These are phyloP conservation scores for Teunomyces barrocoloradensis DNA, from an alignment of 805 yeast genomes.

Conservation along the genomic window DNA sequence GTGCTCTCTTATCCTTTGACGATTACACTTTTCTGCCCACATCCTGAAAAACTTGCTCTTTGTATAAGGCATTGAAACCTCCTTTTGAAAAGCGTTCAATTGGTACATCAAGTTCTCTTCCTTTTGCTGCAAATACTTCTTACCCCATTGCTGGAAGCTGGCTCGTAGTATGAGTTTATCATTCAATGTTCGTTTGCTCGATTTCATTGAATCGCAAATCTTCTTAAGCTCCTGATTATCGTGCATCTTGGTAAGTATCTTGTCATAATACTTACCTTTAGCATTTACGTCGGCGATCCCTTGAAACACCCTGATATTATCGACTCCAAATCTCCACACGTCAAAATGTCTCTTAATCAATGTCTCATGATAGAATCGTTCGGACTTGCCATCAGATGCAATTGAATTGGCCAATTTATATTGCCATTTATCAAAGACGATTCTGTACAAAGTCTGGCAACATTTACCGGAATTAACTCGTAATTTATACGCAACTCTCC, in stretches of 20 bases:
- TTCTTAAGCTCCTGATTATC: neutral
- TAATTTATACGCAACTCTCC: conserved; percentile 1
- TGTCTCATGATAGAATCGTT: neutral
- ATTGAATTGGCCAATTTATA: neutral
- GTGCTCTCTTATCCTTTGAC: neutral
- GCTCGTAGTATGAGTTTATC: conserved; percentile 5
- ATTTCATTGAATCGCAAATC: neutral
- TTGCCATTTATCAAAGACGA: conserved; percentile 3
- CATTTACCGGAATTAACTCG: neutral
- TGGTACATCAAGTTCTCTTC: conserved; percentile 17
- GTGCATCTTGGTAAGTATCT: neutral
- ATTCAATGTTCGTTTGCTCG: neutral
- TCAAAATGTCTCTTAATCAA: conserved; percentile 7
- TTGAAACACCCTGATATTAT: conserved; percentile 6
- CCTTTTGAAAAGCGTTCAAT: conserved; percentile 16
- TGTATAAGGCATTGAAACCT: conserved; percentile 12
- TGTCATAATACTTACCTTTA: conserved; percentile 19
- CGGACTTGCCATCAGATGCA: conserved; percentile 2
- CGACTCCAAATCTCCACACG: neutral
- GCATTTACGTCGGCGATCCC: conserved; percentile 18
- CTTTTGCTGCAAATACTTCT: conserved; percentile 16
- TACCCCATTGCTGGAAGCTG: conserved; percentile 22
- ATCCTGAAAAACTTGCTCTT: conserved; percentile 10
- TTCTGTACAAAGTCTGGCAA: neutral
- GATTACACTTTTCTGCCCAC: conserved; percentile 24